Evolutionary conservation across 306 rosid genomes (phyloP), one percentile per base, ranked within the genome.

Genomic region (Prunus kanzakura): DNA sequence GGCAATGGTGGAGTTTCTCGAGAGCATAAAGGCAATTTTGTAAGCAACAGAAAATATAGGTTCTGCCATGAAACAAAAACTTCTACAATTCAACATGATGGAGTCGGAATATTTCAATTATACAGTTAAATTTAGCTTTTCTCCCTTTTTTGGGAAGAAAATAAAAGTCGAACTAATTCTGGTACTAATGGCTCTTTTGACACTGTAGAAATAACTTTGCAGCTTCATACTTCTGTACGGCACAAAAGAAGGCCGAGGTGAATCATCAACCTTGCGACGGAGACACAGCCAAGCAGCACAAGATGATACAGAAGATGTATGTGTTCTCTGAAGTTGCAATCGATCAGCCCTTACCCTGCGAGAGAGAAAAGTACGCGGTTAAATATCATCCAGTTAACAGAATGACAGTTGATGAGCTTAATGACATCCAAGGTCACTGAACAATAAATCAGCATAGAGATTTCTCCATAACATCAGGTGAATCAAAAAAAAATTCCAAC

Each of bases 261-360:
- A 41, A 32, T 38, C 38, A 27, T 64, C 69, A 62, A 45, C 50
- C 69, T 56, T 67, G 69, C 60, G 29, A 46, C 62, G 60, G 13
- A 56, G 69, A 67, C 20, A 54, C 64, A 51, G 55, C 58, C 83
- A 62, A 49, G 69, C 56, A 79, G 38, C 65, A 61, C 43, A 56
- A 32, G 80, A 51, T n/a, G 61, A 70, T 52, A 51, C 69, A 61
- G 76, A 69, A 52, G 50, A 68, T 47, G 52, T 64, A 13, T 38
- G 22, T 32, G 62, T 69, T 71, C 72, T 67, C 25, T 8, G 41
- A 6, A 56, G 35, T 32, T 20, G 67, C 69, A 71, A 52, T 20
- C 30, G 62, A 68, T 83, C 62, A 84, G 11, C 84, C 84, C 82
- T 84, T 84, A 18, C 84, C 84, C 84, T 80, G 77, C 45, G 63